phyloP scores from a whole-genome alignment of 805 yeast species.

The Sugiyamaella marilandica region DNA sequence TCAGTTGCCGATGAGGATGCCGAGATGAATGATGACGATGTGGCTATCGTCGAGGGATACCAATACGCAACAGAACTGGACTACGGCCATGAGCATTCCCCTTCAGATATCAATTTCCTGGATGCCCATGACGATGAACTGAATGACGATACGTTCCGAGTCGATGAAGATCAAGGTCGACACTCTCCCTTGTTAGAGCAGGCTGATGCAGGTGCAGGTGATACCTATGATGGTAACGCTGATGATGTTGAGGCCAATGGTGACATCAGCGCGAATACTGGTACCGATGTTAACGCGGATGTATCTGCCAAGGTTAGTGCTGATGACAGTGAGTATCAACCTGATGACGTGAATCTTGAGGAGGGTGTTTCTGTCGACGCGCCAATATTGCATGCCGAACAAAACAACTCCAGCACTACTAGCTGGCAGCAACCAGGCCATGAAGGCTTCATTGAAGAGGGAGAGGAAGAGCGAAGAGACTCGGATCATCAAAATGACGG shows the following conservation, averaged over 20 bases:
- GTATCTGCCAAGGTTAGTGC: no score
- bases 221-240: background rate
- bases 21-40: slow-evolving; percentile 3
- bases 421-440: no score
- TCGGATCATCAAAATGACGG: background rate
- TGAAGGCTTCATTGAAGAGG: background rate
- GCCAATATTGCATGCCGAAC: no score
- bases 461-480: background rate
- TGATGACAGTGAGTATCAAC: no score
- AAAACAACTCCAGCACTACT: no score
- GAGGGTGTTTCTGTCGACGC: no score
- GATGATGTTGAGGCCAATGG: background rate
- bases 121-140: background rate
- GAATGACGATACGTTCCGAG: background rate
- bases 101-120: background rate
- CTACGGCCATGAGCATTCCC: no score
- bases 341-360: no score
- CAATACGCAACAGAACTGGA: no score
- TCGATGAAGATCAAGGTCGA: background rate
- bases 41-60: background rate
- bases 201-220: background rate
- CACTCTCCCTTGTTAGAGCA: background rate
- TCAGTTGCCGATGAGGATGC: slow-evolving; percentile 5
- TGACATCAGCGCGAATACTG: background rate
- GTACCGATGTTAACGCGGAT: no score